phyloP scores from a whole-genome alignment of 805 yeast genomes.

The Candida piceae region DNA sequence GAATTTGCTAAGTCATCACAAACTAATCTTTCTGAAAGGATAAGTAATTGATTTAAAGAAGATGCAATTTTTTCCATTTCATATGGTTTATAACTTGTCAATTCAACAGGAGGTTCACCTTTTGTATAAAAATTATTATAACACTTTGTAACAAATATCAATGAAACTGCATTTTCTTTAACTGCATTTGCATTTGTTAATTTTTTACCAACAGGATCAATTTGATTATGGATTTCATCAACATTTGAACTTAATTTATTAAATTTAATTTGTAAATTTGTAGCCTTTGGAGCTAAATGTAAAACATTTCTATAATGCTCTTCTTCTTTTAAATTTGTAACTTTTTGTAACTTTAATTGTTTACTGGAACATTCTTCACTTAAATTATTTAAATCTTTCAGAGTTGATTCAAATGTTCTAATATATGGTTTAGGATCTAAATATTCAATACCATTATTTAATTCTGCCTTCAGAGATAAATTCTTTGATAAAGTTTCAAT shows the following conservation, averaged over 20 bases:
- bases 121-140: conserved; percentile 72
- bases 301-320: conserved; percentile 66
- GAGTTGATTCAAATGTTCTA: conserved; percentile 83
- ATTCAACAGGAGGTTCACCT: conserved; percentile 45
- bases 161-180: conserved; percentile 65
- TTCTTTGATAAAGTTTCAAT: conserved; percentile 64
- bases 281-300: conserved; percentile 38
- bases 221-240: conserved; percentile 49
- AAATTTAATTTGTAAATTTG: conserved; percentile 43
- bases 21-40: conserved; percentile 60
- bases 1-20: conserved; percentile 45
- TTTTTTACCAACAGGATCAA: conserved; percentile 66
- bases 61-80: conserved; percentile 52
- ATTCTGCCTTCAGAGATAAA: conserved; percentile 48
- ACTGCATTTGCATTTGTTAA: conserved; percentile 64
- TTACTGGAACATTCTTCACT: conserved; percentile 48
- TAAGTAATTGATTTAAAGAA: conserved; percentile 58
- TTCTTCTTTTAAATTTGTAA: conserved; percentile 57
- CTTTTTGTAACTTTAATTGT: conserved; percentile 47
- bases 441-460: conserved; percentile 46
- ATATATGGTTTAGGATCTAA: conserved; percentile 93
- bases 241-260: conserved; percentile 47
- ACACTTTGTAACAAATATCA: conserved; percentile 68
- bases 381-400: conserved; percentile 62
- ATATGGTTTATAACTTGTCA: conserved; percentile 39